Conservation (phyloP, 352 stramenopile genomes). For the Pythium diclinum region DNA sequence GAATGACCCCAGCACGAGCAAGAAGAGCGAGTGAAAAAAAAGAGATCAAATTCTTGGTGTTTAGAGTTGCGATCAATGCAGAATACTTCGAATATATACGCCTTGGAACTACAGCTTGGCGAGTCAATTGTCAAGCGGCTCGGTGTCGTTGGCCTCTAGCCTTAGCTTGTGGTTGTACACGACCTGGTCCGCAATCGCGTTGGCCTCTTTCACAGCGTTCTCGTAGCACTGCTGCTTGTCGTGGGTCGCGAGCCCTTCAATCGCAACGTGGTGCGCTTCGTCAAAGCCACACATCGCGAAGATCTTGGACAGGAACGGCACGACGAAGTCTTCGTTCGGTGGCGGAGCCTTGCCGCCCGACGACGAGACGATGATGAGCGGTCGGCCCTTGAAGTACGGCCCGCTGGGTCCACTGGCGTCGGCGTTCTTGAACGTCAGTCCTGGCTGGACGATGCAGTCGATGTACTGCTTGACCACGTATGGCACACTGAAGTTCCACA, state of each 20-base stretch:
- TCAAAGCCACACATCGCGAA: slow-evolving; percentile 78
- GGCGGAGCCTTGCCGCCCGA: slow-evolving; percentile 62
- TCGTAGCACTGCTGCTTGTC: slow-evolving; percentile 66
- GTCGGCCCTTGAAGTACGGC: slow-evolving; percentile 52
- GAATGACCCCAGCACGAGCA: too few species aligned
- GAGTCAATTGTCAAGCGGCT: neutral
- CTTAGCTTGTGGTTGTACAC: slow-evolving; percentile 54
- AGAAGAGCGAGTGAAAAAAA: slow-evolving; percentile 15
- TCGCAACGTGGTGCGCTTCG: slow-evolving; percentile 59
- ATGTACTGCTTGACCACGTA: slow-evolving; percentile 86
- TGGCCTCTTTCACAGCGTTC: slow-evolving; percentile 52
- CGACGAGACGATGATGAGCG: slow-evolving; percentile 74
- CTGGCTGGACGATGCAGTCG: slow-evolving; percentile 72
- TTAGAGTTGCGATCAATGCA: neutral
- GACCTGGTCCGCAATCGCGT: slow-evolving; percentile 55
- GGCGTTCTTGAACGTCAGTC: slow-evolving; percentile 65
- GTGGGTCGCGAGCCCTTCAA: slow-evolving; percentile 54
- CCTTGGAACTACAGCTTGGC: neutral
- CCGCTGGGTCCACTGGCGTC: slow-evolving; percentile 53
- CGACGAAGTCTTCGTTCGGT: slow-evolving; percentile 60
- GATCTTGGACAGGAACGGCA: slow-evolving; percentile 68
- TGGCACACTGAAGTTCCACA: slow-evolving; percentile 79
- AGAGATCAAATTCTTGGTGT: neutral
- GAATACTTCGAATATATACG: neutral
- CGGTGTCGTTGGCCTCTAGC: slow-evolving; percentile 38